Base-by-base conservation (phyloP, 352 stramenopile species). In the Pythium vanterpoolii region DNA sequence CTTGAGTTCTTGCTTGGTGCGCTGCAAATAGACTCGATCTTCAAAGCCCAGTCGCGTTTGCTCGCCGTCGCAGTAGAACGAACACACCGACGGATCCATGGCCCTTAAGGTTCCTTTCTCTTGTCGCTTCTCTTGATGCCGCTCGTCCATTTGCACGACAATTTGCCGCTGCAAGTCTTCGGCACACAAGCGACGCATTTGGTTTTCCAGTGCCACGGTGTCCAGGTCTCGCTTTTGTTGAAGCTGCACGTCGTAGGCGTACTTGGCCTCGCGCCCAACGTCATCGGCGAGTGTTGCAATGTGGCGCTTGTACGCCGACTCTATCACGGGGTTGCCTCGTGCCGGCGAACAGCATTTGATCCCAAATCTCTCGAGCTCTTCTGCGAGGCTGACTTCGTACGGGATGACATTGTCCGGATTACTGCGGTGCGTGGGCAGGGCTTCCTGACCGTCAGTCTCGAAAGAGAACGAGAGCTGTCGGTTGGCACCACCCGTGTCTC, bases 151-250 rank as follows among this genome's bases (percentile, higher is more conserved):
- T 61, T 89, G 79, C 54, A 68, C 34, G 11, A 69, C 60, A 30
- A 89, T 54, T 21, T 84, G 71, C n/a, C 67, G 69, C 60, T 89
- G 79, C 16, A 89, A 56, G 56, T 86, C 76, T 34, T 86, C 72
- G 3, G 77, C 79, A 33, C 65, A 76, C 53, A 73, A 47, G 1
- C 79, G 71, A 0, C 74, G 67, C 71, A 76, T 76, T 38, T 70
- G 75, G 23, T 65, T 65, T 42, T 89, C 77, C 1, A 82, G 52
- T 16, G 73, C 73, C 36, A 87, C 63, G 4, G 68, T 72, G 10
- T 86, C 77, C 21, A 87, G 39, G 52, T 89, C 79, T 16, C 77
- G 75, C 19, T 58, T 65, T 54, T 89, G 79, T 58, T 87, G 77
- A 28, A 77, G 64, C 46, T 83, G 73, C 48, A 60, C 40, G 56